These are phyloP conservation scores for Oxyria digyna DNA, from an alignment of 148 eudicot genomes.

Conservation along the genomic window DNA sequence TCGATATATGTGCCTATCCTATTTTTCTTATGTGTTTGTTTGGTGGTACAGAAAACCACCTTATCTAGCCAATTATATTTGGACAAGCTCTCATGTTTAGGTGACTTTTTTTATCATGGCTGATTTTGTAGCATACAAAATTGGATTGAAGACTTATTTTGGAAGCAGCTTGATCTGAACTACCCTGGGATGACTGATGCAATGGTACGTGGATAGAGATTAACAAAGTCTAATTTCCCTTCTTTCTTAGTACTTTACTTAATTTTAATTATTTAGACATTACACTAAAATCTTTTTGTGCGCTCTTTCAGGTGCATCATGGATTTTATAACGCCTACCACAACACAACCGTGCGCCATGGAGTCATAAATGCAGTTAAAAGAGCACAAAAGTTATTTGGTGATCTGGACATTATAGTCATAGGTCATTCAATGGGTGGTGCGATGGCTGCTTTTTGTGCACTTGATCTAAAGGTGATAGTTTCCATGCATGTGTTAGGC, in stretches of 20 bases:
- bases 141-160: constrained; percentile 90
- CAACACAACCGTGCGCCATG: constrained; percentile 70
- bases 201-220: constrained; percentile 26
- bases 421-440: constrained; percentile 99
- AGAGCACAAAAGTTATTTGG: constrained; percentile 53
- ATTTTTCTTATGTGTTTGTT: neutral
- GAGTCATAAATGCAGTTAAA: constrained; percentile 51
- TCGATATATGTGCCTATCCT: neutral
- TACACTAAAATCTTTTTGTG: neutral
- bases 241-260: neutral
- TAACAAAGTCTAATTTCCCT: neutral
- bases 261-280: neutral
- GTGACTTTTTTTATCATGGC: neutral
- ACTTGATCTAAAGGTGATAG: constrained; percentile 68
- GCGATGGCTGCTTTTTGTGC: constrained; percentile 94
- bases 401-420: constrained; percentile 43
- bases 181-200: constrained; percentile 79
- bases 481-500: neutral
- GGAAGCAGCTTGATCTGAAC: constrained; percentile 83
- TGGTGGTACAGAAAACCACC: neutral
- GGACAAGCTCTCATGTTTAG: neutral
- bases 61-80: neutral
- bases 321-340: constrained; percentile 93
- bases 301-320: constrained; percentile 68
- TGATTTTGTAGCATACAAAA: constrained; percentile 53